phyloP scores from a whole-genome alignment of 345 rosid species.

The Clarkia xantiana region DNA sequence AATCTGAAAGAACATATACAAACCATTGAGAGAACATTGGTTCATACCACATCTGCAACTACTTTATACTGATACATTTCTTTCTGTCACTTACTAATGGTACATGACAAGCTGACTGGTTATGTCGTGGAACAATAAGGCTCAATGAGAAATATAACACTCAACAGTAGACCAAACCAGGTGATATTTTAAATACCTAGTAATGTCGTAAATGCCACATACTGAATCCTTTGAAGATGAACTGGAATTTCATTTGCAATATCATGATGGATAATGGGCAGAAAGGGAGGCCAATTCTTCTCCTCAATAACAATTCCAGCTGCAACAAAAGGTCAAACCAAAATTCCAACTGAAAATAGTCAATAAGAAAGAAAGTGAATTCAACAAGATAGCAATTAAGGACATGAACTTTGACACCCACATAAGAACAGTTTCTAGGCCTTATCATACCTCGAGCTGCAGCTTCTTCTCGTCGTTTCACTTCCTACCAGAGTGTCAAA shows the following conservation, averaged over 20 bases:
- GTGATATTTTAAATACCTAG: constrained; percentile 5
- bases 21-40: too few relatives aligned
- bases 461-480: constrained; percentile 86
- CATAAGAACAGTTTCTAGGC: background rate
- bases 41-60: too few relatives aligned
- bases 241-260: constrained; percentile 15
- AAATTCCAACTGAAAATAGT: background rate
- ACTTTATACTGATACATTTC: too few relatives aligned
- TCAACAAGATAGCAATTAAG: background rate
- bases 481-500: constrained; percentile 35
- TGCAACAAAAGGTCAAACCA: constrained; percentile 3
- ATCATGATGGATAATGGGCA: constrained; percentile 16
- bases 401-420: background rate
- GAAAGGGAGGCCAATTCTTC: constrained; percentile 16
- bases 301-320: constrained; percentile 16
- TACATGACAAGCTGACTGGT: too few relatives aligned
- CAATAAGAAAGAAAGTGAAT: too few relatives aligned
- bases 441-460: constrained; percentile 57
- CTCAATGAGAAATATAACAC: background rate
- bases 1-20: too few relatives aligned
- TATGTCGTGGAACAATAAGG: background rate
- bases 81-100: too few relatives aligned
- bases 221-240: constrained; percentile 16
- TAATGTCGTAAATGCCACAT: constrained; percentile 11
- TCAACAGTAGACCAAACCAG: background rate